Evolutionary conservation across 768 basidiomycete species (phyloP), one percentile per base, ranked within the genome.

Genomic region (Trametes punicea): DNA sequence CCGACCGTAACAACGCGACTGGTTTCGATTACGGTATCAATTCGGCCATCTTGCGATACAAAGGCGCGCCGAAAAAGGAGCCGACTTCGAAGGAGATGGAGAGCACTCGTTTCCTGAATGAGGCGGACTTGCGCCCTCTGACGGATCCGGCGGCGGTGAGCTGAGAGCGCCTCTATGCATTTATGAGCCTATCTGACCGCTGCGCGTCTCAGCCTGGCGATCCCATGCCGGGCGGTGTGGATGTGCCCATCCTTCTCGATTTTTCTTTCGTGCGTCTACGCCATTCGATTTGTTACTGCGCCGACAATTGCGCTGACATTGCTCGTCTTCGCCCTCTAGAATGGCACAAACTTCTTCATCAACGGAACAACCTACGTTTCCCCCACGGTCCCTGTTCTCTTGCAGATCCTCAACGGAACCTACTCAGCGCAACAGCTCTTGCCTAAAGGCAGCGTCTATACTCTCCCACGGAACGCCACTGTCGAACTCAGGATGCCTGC

Each of bases 331-430:
- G 4, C 50, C 26, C 34, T 65, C 48, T 42, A 59, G 57, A 20
- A 61, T 61, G 18, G 38, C 23, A 51, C 58, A 21, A 45, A 61
- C 5, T 77, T 73, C 64, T 56, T 57, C 6, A 60, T 77, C 41
- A 78, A 78, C 51, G 66, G 63, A 16, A 59, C 61, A 42, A 62
- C 67, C 27, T 82, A 70, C 62, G 45, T 61, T 2, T 64, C 73
- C 1, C 82, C 82, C 0, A 70, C 72, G 0, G 68, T 76, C 0
- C 83, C 84, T 0, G 76, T 83, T 11, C 73, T 85, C 10, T 74
- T 84, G 15, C 84, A 85, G 59, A 79, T 84, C 34, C 63, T 85
- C 31, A 82, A 78, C 46, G 84, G 84, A 0, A 77, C 77, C 5
- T 69, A 68, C 30, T 70, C 72, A 16, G 74, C 83, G 0, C 63